Percentiles rank a stretch among this genome's conserved stretches.
Evolutionary conservation across 352 stramenopile species (phyloP).

Genomic region (Phytophthora tentaculata): DNA sequence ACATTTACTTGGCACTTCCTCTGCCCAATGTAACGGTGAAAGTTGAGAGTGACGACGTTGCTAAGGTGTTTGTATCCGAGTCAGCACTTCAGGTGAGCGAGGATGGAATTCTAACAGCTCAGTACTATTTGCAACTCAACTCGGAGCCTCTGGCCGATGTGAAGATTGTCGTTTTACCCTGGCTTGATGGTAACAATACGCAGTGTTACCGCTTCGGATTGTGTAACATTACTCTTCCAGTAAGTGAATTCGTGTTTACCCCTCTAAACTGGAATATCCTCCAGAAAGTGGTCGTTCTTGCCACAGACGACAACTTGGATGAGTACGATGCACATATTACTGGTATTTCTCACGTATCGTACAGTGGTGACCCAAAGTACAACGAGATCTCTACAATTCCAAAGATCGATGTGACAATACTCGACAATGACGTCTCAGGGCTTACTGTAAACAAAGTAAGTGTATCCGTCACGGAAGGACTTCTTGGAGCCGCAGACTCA

Average conservation of each 20-base stretch:
- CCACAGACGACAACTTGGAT: constrained; percentile 72
- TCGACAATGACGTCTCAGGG: constrained; percentile 67
- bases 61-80: constrained; percentile 66
- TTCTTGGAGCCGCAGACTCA: constrained; percentile 35
- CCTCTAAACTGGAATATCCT: constrained; percentile 67
- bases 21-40: constrained; percentile 49
- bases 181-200: constrained; percentile 63
- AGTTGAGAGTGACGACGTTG: constrained; percentile 69
- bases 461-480: constrained; percentile 53
- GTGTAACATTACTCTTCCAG: constrained; percentile 72
- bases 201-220: constrained; percentile 76
- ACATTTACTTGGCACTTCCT: constrained; percentile 57
- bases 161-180: constrained; percentile 67
- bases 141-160: constrained; percentile 71
- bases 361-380: constrained; percentile 76
- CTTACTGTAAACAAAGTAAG: constrained; percentile 53
- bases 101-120: constrained; percentile 44
- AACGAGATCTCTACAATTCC: constrained; percentile 57
- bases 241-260: constrained; percentile 65
- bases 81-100: constrained; percentile 61
- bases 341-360: constrained; percentile 73
- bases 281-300: constrained; percentile 57
- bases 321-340: constrained; percentile 69
- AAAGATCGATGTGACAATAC: constrained; percentile 64
- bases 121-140: constrained; percentile 60